These are phyloP conservation scores for Aspergillus pseudonomiae DNA, from an alignment of 2,329 filamentous ascomycete species.

Conservation along the genomic window DNA sequence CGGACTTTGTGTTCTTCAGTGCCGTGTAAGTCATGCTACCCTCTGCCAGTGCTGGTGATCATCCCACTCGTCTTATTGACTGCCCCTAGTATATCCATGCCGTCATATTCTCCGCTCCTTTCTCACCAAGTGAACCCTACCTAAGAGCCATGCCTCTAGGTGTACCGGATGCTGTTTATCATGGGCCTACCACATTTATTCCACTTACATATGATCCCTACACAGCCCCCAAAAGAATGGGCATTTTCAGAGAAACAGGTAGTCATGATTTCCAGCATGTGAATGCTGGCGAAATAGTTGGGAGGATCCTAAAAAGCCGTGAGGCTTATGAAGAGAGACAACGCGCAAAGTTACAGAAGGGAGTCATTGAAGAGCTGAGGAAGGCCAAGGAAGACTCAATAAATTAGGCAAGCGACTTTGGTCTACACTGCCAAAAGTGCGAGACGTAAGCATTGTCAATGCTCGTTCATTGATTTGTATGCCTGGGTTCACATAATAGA, in stretches of 20 bases:
- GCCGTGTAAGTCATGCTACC: conserved; percentile 64
- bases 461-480: neutral
- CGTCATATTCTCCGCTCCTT: conserved; percentile 87
- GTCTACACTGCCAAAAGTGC: too few species aligned
- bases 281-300: conserved; percentile 90
- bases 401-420: neutral
- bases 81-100: conserved; percentile 74
- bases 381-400: conserved; percentile 58
- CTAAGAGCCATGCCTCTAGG: conserved; percentile 74
- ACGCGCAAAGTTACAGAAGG: conserved; percentile 85
- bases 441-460: neutral
- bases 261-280: conserved; percentile 81
- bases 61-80: conserved; percentile 1
- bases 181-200: conserved; percentile 94
- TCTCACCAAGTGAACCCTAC: conserved; percentile 78
- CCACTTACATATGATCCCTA: conserved; percentile 78
- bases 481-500: neutral
- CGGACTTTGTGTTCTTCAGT: conserved; percentile 92
- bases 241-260: conserved; percentile 79
- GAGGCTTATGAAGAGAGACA: conserved; percentile 91
- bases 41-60: neutral
- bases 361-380: conserved; percentile 70
- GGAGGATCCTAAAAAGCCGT: conserved; percentile 83
- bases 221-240: conserved; percentile 74
- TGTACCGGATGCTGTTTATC: conserved; percentile 80